Evolutionary conservation across 306 rosid genomes (phyloP), one percentile per base, ranked within the genome.

Genomic region (Trifolium subterraneum): DNA sequence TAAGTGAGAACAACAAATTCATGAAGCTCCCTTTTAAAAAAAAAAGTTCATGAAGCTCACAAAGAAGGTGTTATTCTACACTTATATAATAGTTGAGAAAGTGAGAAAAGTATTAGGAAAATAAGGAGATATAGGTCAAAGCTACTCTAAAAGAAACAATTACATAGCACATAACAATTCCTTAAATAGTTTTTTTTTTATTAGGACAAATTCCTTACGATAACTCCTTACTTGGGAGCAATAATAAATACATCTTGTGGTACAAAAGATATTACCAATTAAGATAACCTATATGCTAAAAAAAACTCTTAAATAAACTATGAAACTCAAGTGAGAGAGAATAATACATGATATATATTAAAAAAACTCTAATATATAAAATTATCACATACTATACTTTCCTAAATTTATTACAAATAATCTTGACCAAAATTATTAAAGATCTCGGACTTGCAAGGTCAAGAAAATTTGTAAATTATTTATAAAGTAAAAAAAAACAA

Each of bases 401-500:
- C 20, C 12, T 60, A 31, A 15, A 29, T 4, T 60, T 60, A 7
- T 60, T 29, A 29, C 20, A 60, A 60, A 60, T 60, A 8, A 60
- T 29, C 66, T 60, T 60, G 66, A 60, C 66, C 66, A 14, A 60
- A 1, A 60, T 15, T 60, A 60, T 31, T 60, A 27, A 6, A 27
- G 5, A 27, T 60, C 42, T 1, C 56, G 90, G 96, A 85, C 98
- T 93, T 93, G 98, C 98, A 93, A 93, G 98, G 98, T 91, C 98
- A 93, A 93, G 98, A 93, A 91, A 93, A 93, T 87, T 81, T 74
- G 51, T 81, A 87, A 80, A 74, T 70, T 74, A 60, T 81, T 71
- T 64, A 76, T 73, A 75, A 67, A 74, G 23, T 54, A 44, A 0
- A 12, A 79, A 73, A 39, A 29, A 74, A 4, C 1, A 79, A 84